Base-by-base conservation (phyloP, 805 yeast genomes). In the Schwanniomyces sp. region DNA sequence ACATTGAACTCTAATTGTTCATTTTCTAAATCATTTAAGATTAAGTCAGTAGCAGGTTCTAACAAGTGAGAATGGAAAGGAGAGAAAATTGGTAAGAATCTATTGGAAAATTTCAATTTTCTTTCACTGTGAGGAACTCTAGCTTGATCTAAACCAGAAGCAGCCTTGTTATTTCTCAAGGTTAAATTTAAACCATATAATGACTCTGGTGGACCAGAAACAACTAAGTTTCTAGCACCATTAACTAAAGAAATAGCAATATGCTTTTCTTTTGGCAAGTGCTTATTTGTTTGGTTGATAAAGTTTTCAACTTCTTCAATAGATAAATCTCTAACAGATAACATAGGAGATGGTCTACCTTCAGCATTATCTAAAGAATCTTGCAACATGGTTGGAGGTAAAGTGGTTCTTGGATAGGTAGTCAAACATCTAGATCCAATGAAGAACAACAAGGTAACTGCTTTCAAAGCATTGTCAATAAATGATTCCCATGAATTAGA, bases 191-290 rank as follows among this genome's bases (percentile, higher is more conserved):
- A 81, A 78, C 99, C 99, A 61, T 92, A 94, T 52, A 94, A 77
- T 3, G 98, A 91, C 79, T 91, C 96, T 48, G 99, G 98, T 42
- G 98, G 99, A 68, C 99, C 99, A 18, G 96, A 82, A 41, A 92
- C 91, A 48, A 94, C 99, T 74, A 91, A 79, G 70, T 91, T 89
- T 75, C 96, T 83, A 41, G 96, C 96, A 68, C 99, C 99, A 66
- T 94, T 94, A 58, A 91, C 79, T 66, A 94, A 81, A 38, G 98
- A 91, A 54, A 94, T 85, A 51, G 85, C 88, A 62, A 94, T 86
- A 64, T 90, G 96, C 72, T 89, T 90, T 60, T 89, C 96, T 45
- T 76, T 74, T 57, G 99, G 97, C 73, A 94, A 81, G 73, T 91
- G 98, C 64, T 86, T 82, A 74, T 94, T 94, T 50, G 99, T 94